Evolutionary conservation across 352 stramenopile genomes (phyloP).

Genomic region (Globisporangium nunn): DNA sequence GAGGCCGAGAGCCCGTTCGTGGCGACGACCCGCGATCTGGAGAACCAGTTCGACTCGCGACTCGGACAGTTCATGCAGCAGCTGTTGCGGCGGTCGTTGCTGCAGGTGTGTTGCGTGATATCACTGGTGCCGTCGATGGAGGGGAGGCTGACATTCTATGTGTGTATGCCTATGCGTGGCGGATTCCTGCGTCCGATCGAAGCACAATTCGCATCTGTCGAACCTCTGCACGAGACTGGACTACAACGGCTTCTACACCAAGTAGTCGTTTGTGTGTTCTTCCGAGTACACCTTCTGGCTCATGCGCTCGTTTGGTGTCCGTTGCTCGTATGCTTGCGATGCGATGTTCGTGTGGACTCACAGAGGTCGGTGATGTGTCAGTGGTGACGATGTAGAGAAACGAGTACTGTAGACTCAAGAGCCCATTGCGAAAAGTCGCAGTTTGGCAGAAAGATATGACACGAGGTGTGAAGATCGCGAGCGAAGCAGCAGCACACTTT

Average conservation of each 20-base stretch:
- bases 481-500: too few relatives aligned
- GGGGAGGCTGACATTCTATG: neutral
- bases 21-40: conserved; percentile 66
- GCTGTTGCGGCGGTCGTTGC: conserved; percentile 66
- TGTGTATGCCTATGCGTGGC: neutral
- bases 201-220: conserved; percentile 66
- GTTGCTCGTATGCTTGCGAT: neutral
- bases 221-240: conserved; percentile 57
- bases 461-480: neutral
- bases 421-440: neutral
- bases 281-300: neutral
- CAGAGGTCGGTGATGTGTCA: neutral
- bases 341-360: neutral
- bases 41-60: conserved; percentile 85
- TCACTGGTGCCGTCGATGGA: neutral
- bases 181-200: neutral
- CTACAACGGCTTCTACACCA: conserved; percentile 71
- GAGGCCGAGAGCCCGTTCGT: conserved; percentile 72
- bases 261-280: conserved; percentile 15
- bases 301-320: neutral
- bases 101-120: conserved; percentile 49
- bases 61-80: conserved; percentile 87
- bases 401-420: too few relatives aligned
- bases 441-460: neutral
- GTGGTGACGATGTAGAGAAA: neutral